phyloP scores from a whole-genome alignment of 495 filamentous ascomycete genomes.

The Hypomontagnella monticulosa region DNA sequence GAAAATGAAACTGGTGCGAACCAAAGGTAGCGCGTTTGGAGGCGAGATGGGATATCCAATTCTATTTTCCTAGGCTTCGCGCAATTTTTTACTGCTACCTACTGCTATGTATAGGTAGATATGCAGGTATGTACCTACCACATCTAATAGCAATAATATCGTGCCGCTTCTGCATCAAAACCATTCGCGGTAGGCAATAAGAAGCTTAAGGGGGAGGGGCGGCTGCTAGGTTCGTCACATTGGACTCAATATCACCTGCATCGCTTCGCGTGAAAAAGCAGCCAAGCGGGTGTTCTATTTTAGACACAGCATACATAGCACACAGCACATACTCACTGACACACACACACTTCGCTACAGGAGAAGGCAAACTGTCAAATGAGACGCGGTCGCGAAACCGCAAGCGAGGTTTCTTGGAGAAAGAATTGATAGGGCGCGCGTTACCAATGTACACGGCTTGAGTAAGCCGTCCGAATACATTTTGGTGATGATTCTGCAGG shows the following conservation, averaged over 20 bases:
- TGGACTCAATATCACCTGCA: slow-evolving; percentile 42
- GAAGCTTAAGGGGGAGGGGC: slow-evolving; percentile 33
- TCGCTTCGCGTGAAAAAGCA: slow-evolving; percentile 37
- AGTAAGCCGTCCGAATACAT: slow-evolving; percentile 30
- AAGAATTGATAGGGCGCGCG: slow-evolving; percentile 22
- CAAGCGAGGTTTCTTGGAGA: slow-evolving; percentile 25
- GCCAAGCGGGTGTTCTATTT: slow-evolving; percentile 31
- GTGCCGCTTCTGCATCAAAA: slow-evolving; percentile 12
- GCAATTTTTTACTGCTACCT: background rate
- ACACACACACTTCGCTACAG: slow-evolving; percentile 6
- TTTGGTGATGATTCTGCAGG: slow-evolving; percentile 22
- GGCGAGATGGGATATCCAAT: background rate
- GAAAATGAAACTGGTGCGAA: slow-evolving; percentile 28
- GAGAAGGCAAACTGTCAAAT: slow-evolving; percentile 14
- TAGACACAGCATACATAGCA: slow-evolving; percentile 16
- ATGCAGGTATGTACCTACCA: slow-evolving; percentile 4
- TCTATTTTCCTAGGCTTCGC: background rate
- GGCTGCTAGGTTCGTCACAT: slow-evolving; percentile 36
- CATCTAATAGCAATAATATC: slow-evolving; percentile 16
- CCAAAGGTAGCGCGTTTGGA: slow-evolving; percentile 16
- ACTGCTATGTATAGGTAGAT: background rate
- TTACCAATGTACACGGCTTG: slow-evolving; percentile 28
- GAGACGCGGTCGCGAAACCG: slow-evolving; percentile 22
- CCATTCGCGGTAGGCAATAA: slow-evolving; percentile 26
- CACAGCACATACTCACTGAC: too few species aligned